phyloP scores from a whole-genome alignment of 768 basidiomycete genomes.

The Fomitopsis serialis region DNA sequence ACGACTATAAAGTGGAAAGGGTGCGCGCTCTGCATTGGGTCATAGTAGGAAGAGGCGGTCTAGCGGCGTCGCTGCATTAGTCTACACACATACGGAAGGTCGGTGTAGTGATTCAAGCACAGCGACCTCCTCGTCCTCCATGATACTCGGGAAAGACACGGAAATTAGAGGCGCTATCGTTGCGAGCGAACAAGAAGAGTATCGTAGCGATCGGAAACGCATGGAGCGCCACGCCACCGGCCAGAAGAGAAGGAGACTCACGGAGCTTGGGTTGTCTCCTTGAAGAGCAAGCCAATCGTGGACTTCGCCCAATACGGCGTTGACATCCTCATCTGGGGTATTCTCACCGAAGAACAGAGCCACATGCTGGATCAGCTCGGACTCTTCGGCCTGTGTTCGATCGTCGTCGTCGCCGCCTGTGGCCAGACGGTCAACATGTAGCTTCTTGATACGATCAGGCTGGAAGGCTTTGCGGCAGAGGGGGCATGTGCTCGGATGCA shows the following conservation, averaged over 20 bases:
- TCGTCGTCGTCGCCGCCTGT: conserved; percentile 4
- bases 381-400: conserved; percentile 8
- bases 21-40: conserved; percentile 5
- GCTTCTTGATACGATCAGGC: conserved; percentile 53
- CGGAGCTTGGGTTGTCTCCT: conserved; percentile 32
- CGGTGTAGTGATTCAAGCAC: no score
- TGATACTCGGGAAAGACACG: no score
- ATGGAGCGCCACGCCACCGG: background rate
- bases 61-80: no score
- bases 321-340: conserved; percentile 27
- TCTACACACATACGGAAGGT: no score
- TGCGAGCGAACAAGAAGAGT: no score
- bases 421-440: conserved; percentile 49
- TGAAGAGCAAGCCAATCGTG: conserved; percentile 45
- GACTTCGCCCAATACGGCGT: conserved; percentile 40
- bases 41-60: background rate
- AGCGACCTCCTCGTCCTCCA: no score
- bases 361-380: conserved; percentile 28
- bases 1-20: conserved; percentile 16
- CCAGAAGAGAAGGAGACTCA: conserved; percentile 13
- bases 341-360: conserved; percentile 30
- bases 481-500: conserved; percentile 52
- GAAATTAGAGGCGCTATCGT: no score
- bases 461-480: conserved; percentile 60
- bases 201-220: background rate